Percentiles rank a stretch among this genome's conserved stretches.
These are phyloP conservation scores for Tetracentron sinense DNA, from an alignment of 164 flowering plant species.

Conservation along the genomic window DNA sequence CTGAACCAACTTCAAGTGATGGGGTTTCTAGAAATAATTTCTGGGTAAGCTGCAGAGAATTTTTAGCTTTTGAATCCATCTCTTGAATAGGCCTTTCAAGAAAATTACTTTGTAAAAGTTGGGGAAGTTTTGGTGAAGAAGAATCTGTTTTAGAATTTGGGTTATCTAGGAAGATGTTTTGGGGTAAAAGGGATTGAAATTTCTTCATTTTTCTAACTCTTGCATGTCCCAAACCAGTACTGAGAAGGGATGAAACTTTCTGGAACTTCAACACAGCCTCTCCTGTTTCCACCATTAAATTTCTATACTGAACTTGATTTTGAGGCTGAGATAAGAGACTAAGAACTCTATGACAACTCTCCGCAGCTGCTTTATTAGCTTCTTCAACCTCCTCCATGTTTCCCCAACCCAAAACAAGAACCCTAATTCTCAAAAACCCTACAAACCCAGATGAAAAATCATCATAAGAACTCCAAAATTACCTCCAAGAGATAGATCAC, in stretches of 20 bases:
- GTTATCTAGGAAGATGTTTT: conserved; percentile 47
- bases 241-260: conserved; percentile 69
- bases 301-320: conserved; percentile 51
- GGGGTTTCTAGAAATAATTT: conserved; percentile 40
- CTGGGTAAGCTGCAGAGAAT: conserved; percentile 20
- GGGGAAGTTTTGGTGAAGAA: conserved; percentile 32
- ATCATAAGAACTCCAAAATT: conserved; percentile 19
- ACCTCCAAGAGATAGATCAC: conserved; percentile 11
- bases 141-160: conserved; percentile 29
- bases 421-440: conserved; percentile 19
- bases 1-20: conserved; percentile 45
- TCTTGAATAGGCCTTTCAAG: conserved; percentile 37
- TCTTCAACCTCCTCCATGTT: conserved; percentile 40
- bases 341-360: conserved; percentile 27
- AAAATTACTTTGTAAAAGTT: too few relatives aligned
- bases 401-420: conserved; percentile 3
- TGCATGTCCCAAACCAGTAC: conserved; percentile 58
- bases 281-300: conserved; percentile 51
- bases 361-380: background rate
- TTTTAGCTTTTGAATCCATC: conserved; percentile 32
- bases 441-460: conserved; percentile 12
- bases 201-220: conserved; percentile 68
- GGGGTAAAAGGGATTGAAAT: conserved; percentile 36
- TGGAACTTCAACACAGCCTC: conserved; percentile 65
- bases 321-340: conserved; percentile 52